Base-by-base conservation (phyloP, 805 yeast species). In the Clavispora asparagi region DNA sequence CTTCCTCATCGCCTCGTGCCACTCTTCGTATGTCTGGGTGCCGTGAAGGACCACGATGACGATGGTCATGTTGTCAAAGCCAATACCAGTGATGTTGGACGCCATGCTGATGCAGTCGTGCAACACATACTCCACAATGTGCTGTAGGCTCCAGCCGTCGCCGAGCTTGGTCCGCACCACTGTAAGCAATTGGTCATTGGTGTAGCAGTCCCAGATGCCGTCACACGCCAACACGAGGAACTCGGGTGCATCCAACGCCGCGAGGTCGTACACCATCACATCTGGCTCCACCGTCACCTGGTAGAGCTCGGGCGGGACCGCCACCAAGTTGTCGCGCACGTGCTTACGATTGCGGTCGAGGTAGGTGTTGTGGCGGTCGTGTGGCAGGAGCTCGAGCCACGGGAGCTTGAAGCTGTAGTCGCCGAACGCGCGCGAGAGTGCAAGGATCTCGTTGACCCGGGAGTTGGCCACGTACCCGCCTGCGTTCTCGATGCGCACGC, bases 21-120 rank as follows among this genome's bases (percentile, higher is more conserved):
- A 85, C 16, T 72, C 73, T 19, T 77, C 77, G 37, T 83, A 57
- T 1, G 70, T 58, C 40, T 67, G 70, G 17, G 49, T 46, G 30
- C 71, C 70, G 57, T 84, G 87, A 32, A 83, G 59, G 1, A 85
- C 85, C 8, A 85, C 74, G 6, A 86, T 76, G n/a, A 83, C 74
- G 16, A 84, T 68, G 0, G 91, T 85, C 92, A 86, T 86, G 58
- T 86, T 86, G 61, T 86, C 95, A 55, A 83, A 85, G 1, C 95
- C 95, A 25, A 85, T 78, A 2, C 94, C 94, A 0, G 92, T 86
- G 28, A 77, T 73, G 31, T 84, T 81, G 53, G 83, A 79, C 1
- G 92, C 91, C 77, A 81, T 79, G 7, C 79, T 74, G 43, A 86
- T 74, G 46, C 89, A 82, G 50, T 79, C 81, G 52, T 84, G 87